Conservation (phyloP, 352 stramenopile species). For the Peronosclerospora sorghi region DNA sequence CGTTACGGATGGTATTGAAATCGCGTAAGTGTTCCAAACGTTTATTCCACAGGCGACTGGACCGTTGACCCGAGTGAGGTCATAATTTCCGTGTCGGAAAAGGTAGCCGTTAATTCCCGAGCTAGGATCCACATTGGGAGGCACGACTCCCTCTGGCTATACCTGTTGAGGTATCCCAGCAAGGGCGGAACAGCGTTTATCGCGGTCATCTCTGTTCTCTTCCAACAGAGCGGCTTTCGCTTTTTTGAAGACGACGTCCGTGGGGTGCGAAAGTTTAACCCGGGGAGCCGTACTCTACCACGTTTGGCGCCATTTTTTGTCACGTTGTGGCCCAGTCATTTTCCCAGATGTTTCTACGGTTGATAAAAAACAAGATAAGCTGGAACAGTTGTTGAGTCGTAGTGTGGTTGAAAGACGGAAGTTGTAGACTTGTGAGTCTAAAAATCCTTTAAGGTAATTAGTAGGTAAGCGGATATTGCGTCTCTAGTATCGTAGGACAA, state of each 20-base stretch:
- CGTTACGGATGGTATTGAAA: slow-evolving; percentile 6
- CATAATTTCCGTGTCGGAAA: slow-evolving; percentile 14
- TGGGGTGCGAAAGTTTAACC: neutral
- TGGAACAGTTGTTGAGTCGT: neutral
- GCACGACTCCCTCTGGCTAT: neutral
- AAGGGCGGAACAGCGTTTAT: no score
- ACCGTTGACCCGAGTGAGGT: slow-evolving; percentile 1
- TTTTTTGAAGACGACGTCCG: neutral
- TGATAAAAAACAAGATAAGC: neutral
- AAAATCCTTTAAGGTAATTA: no score
- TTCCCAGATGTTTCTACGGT: neutral
- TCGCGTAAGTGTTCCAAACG: no score
- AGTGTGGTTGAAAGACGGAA: neutral
- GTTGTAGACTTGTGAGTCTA: no score
- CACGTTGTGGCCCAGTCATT: neutral
- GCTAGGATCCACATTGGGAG: no score
- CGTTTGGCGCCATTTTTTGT: neutral
- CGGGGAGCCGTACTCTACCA: neutral
- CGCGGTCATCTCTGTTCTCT: neutral
- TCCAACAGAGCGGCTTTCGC: neutral
- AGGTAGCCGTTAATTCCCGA: neutral
- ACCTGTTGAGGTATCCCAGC: neutral
- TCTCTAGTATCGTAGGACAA: no score
- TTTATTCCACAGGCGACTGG: slow-evolving; percentile 1
- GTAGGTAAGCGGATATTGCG: no score